Percentiles rank a stretch among this genome's conserved stretches.
These are phyloP conservation scores for Malus hybrid DNA, from an alignment of 331 rosid species.

Conservation along the genomic window DNA sequence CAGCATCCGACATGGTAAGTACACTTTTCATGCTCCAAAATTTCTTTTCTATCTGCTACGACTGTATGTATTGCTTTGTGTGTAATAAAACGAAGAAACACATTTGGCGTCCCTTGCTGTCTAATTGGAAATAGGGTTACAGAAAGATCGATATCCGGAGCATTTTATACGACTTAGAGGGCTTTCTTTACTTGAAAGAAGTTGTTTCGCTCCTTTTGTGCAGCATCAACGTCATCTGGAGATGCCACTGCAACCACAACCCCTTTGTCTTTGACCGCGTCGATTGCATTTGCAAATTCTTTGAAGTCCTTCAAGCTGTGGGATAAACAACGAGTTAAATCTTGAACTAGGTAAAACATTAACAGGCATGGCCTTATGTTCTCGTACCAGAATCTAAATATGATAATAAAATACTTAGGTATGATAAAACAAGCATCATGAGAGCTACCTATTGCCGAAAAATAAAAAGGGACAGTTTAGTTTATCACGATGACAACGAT, in stretches of 20 bases:
- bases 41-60: neutral
- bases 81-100: neutral
- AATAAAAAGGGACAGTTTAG: neutral
- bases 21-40: no score
- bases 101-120: neutral
- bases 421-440: neutral
- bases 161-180: slow-evolving; percentile 26
- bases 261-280: slow-evolving; percentile 73
- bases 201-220: slow-evolving; percentile 45
- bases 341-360: neutral
- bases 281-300: slow-evolving; percentile 59
- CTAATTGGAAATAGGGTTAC: neutral
- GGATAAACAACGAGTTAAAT: slow-evolving; percentile 1
- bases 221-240: slow-evolving; percentile 74
- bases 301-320: slow-evolving; percentile 82
- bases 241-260: slow-evolving; percentile 91
- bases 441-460: neutral
- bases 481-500: neutral
- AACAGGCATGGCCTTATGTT: neutral
- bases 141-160: neutral
- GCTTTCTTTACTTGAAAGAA: slow-evolving; percentile 84
- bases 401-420: neutral
- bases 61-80: neutral
- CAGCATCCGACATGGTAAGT: no score
- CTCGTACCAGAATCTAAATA: neutral